Evolutionary conservation across 2,329 filamentous ascomycete species (phyloP).

Genomic region (Phialophora expanda): DNA sequence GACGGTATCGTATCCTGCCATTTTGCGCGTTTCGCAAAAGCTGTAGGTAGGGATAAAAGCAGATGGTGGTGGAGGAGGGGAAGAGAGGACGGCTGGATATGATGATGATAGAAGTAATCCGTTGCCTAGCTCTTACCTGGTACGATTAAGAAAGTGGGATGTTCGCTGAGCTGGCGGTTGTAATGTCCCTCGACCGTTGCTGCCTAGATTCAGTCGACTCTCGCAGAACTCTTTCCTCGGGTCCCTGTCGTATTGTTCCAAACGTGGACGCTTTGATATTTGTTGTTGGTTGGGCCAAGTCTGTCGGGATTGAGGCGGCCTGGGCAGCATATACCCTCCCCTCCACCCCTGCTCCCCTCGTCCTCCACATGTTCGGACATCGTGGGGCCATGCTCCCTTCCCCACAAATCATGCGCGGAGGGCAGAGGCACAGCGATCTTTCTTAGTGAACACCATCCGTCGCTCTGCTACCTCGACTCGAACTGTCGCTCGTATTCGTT

Average conservation of each 20-base stretch:
- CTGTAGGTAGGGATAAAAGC: background rate
- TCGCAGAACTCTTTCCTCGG: background rate
- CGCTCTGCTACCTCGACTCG: background rate
- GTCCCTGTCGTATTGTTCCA: background rate
- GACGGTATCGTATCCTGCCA: conserved; percentile 25
- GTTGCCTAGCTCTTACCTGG: background rate
- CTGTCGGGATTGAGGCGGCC: too few relatives aligned
- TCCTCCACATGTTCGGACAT: background rate
- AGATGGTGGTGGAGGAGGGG: background rate
- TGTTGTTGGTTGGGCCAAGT: background rate
- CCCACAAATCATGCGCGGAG: background rate
- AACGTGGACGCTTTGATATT: background rate
- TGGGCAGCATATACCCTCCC: too few relatives aligned
- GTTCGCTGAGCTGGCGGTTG: background rate
- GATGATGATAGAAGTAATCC: background rate
- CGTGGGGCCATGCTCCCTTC: background rate
- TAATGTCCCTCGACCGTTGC: background rate
- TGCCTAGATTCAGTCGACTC: background rate
- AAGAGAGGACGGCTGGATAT: background rate
- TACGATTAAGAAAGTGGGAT: background rate
- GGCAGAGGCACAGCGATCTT: background rate
- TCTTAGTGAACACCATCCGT: background rate
- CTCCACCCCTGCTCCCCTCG: background rate
- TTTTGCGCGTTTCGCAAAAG: background rate
- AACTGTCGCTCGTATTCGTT: background rate